Percentiles rank a stretch among this genome's conserved stretches.
These are phyloP conservation scores for Lepidium sativum DNA, from an alignment of 345 rosid species.

Conservation along the genomic window DNA sequence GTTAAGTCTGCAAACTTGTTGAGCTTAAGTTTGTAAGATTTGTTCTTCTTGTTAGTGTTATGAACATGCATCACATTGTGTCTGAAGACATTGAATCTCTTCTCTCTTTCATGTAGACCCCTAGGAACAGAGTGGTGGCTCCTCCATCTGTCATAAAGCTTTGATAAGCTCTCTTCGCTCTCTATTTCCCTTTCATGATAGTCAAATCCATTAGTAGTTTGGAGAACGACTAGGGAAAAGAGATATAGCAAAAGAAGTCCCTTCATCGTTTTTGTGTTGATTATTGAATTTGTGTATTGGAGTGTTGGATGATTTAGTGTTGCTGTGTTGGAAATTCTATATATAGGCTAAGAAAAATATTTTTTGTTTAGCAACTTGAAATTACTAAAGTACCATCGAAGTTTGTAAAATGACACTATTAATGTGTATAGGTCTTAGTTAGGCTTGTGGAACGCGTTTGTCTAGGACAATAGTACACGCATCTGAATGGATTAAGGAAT, in stretches of 20 bases:
- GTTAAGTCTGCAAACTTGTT: conserved; percentile 88
- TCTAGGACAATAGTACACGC: conserved; percentile 15
- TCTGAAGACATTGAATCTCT: conserved; percentile 66
- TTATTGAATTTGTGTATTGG: not conserved
- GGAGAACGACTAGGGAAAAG: conserved; percentile 32
- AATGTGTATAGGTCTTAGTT: conserved; percentile 7
- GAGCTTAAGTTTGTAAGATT: conserved; percentile 64
- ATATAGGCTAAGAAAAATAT: not conserved
- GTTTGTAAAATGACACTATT: not conserved
- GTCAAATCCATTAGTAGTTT: conserved; percentile 40
- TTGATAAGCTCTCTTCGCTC: conserved; percentile 57
- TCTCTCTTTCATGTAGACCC: conserved; percentile 55
- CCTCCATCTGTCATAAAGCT: conserved; percentile 76
- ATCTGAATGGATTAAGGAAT: conserved; percentile 8
- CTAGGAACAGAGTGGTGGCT: conserved; percentile 72
- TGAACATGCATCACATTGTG: conserved; percentile 68
- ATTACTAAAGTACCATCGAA: conserved; percentile 10
- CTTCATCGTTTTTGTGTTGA: conserved; percentile 17
- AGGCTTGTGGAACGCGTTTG: conserved; percentile 23
- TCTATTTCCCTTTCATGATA: conserved; percentile 57
- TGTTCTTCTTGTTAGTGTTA: conserved; percentile 52
- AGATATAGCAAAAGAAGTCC: conserved; percentile 30
- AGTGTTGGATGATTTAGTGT: no score
- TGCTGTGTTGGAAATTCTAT: not conserved
- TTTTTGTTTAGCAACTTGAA: not conserved